These are phyloP conservation scores for Leptomonas pyrrhocoris DNA, from an alignment of 208 protist genomes.

Conservation along the genomic window DNA sequence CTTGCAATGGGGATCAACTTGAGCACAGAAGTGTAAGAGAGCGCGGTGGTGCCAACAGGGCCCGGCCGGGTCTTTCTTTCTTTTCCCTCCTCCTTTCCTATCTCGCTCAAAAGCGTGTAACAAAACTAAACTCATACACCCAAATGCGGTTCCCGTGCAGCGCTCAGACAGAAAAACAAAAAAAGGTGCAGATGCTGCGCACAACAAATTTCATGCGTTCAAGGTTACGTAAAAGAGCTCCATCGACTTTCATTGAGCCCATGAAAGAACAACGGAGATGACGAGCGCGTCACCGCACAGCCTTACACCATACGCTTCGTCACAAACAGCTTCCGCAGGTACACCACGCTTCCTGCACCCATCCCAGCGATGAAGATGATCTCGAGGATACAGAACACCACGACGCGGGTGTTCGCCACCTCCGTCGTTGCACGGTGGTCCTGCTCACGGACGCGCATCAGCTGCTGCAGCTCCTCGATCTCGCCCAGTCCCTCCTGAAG, in stretches of 20 bases:
- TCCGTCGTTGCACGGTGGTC: constrained; percentile 81
- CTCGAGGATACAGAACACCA: constrained; percentile 80
- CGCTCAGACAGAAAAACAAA: background rate
- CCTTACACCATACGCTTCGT: constrained; percentile 76
- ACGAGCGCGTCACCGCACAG: background rate
- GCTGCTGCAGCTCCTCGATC: constrained; percentile 80
- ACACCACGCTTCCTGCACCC: constrained; percentile 75
- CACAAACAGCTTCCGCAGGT: constrained; percentile 76
- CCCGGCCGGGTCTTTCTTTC: too few relatives aligned
- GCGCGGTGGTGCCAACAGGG: too few relatives aligned
- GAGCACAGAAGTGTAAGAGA: too few relatives aligned
- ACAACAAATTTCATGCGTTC: constrained; percentile 2
- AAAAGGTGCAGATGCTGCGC: background rate
- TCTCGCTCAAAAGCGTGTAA: too few relatives aligned
- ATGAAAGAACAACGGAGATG: background rate
- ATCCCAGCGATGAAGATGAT: constrained; percentile 69
- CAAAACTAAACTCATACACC: too few relatives aligned
- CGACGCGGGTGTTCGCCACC: constrained; percentile 82
- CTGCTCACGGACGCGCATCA: constrained; percentile 64
- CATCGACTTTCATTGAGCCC: background rate
- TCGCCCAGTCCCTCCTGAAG: constrained; percentile 71
- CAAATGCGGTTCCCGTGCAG: too few relatives aligned
- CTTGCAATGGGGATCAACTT: too few relatives aligned
- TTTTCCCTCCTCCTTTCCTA: too few relatives aligned
- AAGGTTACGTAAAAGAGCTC: background rate